Base-by-base conservation (phyloP, 768 basidiomycete species). In the Leccinum truebloodii region DNA sequence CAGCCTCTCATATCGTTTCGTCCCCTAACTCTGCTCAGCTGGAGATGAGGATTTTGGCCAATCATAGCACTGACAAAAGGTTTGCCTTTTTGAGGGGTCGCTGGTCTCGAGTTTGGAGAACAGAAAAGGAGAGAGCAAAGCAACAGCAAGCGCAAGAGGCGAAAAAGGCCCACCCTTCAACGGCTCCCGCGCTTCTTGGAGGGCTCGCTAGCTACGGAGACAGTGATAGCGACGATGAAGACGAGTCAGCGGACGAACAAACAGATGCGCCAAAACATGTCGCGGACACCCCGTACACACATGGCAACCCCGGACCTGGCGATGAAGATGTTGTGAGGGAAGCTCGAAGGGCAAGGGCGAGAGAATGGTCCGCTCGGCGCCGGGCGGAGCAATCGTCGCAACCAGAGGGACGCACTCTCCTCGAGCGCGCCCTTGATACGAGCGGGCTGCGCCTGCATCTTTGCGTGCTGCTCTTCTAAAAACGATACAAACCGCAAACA, bases 21-120 rank as follows among this genome's bases (percentile, higher is more conserved):
- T 89, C 93, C 1, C 85, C 88, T 2, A 94, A 95, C 67, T 83
- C 91, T 16, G 84, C 87, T 0, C 86, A 94, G 63, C 80, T 96
- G 24, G 93, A 95, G 72, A 86, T 94, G 81, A 84, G 94, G 6
- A 94, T 97, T 66, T 78, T 96, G 16, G 88, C 94, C 10, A 94
- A 96, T 65, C 84, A 95, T 67, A 89, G 92, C 0, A 76, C 79
- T 13, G 93, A 96, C 70, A 76, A 78, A 50, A 82, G 90, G 6
- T 95, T 97, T 68, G 84, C 87, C 1, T 95, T 95, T 72, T 73
- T 96, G 50, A 81, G 86, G 35, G 94, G 94, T 2, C 77, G 90
- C 24, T 94, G 90, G 87, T 79, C 80, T 57, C 74, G 75, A 3
- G 77, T 81, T 4, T 96, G 94, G 94, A 74, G 74, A 32, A 67